Base-by-base conservation (phyloP, 257 asterid species). In the Solanum virginianum region DNA sequence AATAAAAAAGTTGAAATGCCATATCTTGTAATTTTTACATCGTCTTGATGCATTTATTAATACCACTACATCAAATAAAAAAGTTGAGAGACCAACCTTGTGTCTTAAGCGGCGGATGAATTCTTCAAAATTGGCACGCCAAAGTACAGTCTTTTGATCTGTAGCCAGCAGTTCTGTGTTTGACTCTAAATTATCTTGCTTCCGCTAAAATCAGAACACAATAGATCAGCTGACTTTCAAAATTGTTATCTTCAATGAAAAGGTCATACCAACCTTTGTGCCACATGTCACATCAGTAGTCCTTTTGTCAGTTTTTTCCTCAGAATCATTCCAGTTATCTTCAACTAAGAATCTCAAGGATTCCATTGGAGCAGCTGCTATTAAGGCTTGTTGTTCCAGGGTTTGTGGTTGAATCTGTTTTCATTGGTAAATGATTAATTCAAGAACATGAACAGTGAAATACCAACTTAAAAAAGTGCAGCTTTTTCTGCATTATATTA, bases 101-200 rank as follows among this genome's bases (percentile, higher is more conserved):
- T 90, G 89, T 87, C 95, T 89, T 84, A 93, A 85, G 75, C 92
- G 92, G 55, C 89, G 91, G 74, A 93, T 74, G 91, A 95, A 87
- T 90, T 97, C 99, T 86, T 95, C 98, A 85, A 88, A 90, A 85
- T 97, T 97, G 74, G 92, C 98, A 84, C 98, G 97, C 99, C 98
- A 97, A 87, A 97, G 92, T 70, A 92, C 92, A 89, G 91, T 94
- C 88, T 87, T 89, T 83, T 80, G 86, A 79, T 86, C 83, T 51
- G 86, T 66, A 81, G 75, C 95, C 84, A 74, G 60, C 66, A 81
- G 77, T 82, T 88, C 93, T 86, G 90, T 93, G 85, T 91, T 92
- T 14, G 86, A 87, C 83, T 84, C 89, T 63, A 89, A 45, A 87
- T 49, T 77, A 85, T 90, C 94, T 81, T 51, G 89, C 89, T 96